Conservation (phyloP, 1,284 basidiomycete genomes). For the Afroboletus lepidellus region DNA sequence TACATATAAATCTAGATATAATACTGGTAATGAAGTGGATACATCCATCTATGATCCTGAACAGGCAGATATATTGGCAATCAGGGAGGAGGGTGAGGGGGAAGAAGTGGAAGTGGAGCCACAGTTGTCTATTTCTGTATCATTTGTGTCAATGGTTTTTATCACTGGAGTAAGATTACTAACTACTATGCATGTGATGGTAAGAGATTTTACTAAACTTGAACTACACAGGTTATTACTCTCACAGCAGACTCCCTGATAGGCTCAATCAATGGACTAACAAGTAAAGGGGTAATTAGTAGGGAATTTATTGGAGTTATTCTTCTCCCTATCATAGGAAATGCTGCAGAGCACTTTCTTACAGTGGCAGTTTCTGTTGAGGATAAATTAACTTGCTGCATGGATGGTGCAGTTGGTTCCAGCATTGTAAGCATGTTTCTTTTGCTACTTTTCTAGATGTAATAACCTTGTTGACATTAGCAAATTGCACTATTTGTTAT, state of each 20-base stretch:
- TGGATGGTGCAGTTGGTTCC: slow-evolving; percentile 86
- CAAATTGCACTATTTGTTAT: slow-evolving; percentile 91
- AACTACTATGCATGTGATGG: not conserved
- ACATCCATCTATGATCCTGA: too few species aligned
- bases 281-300: slow-evolving; percentile 48
- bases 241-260: slow-evolving; percentile 84
- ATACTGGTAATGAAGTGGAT: too few species aligned
- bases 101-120: too few species aligned
- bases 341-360: slow-evolving; percentile 74
- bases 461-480: slow-evolving; percentile 38
- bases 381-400: slow-evolving; percentile 68
- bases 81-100: too few species aligned
- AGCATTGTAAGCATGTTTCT: slow-evolving; percentile 60
- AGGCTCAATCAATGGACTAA: slow-evolving; percentile 70
- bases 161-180: slow-evolving; percentile 64
- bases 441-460: slow-evolving; percentile 14
- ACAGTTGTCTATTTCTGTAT: too few species aligned
- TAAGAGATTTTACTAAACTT: too few species aligned
- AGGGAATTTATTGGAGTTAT: slow-evolving; percentile 86
- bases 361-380: slow-evolving; percentile 83
- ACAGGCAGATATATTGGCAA: too few species aligned
- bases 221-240: slow-evolving; percentile 48
- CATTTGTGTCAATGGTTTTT: slow-evolving; percentile 51
- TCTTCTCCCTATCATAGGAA: slow-evolving; percentile 81
- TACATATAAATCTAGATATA: too few species aligned